Evolutionary conservation across 2,329 filamentous ascomycete genomes (phyloP), one percentile per base, ranked within the genome.

Genomic region (Calonectria henricotiae): DNA sequence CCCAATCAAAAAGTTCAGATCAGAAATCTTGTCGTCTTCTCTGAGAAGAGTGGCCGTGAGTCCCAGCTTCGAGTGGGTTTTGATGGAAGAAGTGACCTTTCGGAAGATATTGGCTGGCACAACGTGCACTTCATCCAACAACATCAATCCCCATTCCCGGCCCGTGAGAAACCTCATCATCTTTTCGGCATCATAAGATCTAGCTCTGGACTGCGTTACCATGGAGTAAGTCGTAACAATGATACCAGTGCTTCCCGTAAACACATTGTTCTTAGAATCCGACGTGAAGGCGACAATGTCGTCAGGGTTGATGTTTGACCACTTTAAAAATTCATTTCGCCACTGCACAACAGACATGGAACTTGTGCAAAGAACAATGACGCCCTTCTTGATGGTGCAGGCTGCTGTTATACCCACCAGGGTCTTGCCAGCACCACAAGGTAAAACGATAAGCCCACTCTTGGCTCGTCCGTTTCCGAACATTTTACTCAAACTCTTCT

Each of bases 171-270:
- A 98, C 72, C 96, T 92, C 94, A 99, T 98, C 91, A 98, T 97
- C 85, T 98, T 97, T 79, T 96, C 91, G 3, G 96, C 94, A 80
- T 99, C 96, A 80, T 98, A 92, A 1, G 96, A 96, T 69, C 96
- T 89, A 70, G 94, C 93, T 61, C 94, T 89, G 15, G 92, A 95
- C 78, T 96, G 94, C 9, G 94, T 97, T n/a, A 99, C 95, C 96
- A 99, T 99, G 69, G 94, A 96, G 82, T 99, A 99, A 1, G 96
- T 99, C 12, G 95, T 97, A 63, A 99, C 95, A 74, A 99, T 97
- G 74, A 99, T 95, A 79, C 96, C 96, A 1, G 96, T 97, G 79
- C 94, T 96, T 61, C 95, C 91, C 1, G 92, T 91, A 77, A 99
- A 98, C 67, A 88, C 88, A 13, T 80, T 82, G 68, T 92, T 91